Percentiles rank a stretch among this genome's conserved stretches.
These are phyloP conservation scores for Glycyrrhiza uralensis DNA, from an alignment of 306 rosid genomes.

Conservation along the genomic window DNA sequence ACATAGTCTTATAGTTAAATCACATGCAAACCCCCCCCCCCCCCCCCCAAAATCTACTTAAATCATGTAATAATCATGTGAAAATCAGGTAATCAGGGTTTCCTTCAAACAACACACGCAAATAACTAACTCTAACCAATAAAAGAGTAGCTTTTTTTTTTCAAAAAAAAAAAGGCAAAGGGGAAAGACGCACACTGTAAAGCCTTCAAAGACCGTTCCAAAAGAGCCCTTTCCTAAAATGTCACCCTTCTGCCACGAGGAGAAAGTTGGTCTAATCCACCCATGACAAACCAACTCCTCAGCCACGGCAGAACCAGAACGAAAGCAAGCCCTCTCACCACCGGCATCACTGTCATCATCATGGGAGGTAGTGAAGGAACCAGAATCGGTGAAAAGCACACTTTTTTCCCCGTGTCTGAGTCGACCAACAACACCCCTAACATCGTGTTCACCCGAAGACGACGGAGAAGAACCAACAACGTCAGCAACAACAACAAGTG, in stretches of 20 bases:
- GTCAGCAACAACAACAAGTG: neutral
- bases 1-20: neutral
- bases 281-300: constrained; percentile 14
- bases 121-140: neutral
- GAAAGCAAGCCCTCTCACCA: constrained; percentile 8
- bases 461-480: constrained; percentile 18
- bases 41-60: neutral
- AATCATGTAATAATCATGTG: neutral
- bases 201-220: constrained; percentile 67
- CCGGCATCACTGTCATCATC: constrained; percentile 30
- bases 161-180: neutral
- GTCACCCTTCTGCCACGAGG: constrained; percentile 65
- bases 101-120: neutral
- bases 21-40: neutral
- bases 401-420: constrained; percentile 24
- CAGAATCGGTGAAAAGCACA: constrained; percentile 28
- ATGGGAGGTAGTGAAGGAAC: constrained; percentile 39
- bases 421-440: neutral
- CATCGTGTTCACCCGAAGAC: constrained; percentile 40
- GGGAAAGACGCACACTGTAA: constrained; percentile 40
- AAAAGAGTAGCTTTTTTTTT: too few relatives aligned
- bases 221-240: constrained; percentile 60
- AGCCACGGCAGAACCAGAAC: neutral
- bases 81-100: neutral
- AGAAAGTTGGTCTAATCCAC: constrained; percentile 35